Base-by-base conservation (phyloP, 148 eudicot genomes). In the Euryodendron excelsum region DNA sequence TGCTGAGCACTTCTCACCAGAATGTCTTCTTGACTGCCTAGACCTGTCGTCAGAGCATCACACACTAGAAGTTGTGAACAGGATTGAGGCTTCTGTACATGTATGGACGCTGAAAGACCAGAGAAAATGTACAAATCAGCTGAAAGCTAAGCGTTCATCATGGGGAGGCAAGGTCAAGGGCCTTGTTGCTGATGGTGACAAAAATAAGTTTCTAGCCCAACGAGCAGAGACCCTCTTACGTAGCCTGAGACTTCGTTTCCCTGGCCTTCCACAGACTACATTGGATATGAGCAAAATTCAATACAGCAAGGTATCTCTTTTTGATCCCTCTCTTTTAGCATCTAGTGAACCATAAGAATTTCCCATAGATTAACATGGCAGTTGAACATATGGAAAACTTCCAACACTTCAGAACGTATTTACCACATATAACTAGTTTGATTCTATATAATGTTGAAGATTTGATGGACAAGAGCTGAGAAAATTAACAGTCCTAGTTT, bases 211-310 rank as follows among this genome's bases (percentile, higher is more conserved):
- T 50, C 90, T 96, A 33, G 90, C 91, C 45, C 86, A 88, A 48
- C 86, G 98, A 44, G 99, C 99, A 45, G 94, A 89, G 82, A 85
- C 89, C 1, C 88, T 96, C 33, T 80, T 96, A 75, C 90, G 82
- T 52, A 82, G 92, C 84, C 85, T 93, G 53, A 89, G 88, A 72
- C 85, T 86, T 70, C 96, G 95, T 23, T 96, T 89, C 72, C 99
- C 99, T 45, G 92, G 88, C 66, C 91, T 96, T 39, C 97, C 99
- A n/a, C 99, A 96, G 79, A 96, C 99, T 64, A 83, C 98, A 13
- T 73, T 96, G 74, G 99, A 96, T 76, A 96, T 93, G 94, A 89
- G 84, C 90, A 96, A 93, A 85, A 96, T 96, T 76, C 99, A 93
- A 69, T 96, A 86, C 80, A 96, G 93, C 84, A 93, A 90, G 99